A percentile compares a stretch with the other conserved stretches of the same genome.
phyloP scores from a whole-genome alignment of 2,329 filamentous ascomycete species.

The Aspergillus oerlinghausenensis region DNA sequence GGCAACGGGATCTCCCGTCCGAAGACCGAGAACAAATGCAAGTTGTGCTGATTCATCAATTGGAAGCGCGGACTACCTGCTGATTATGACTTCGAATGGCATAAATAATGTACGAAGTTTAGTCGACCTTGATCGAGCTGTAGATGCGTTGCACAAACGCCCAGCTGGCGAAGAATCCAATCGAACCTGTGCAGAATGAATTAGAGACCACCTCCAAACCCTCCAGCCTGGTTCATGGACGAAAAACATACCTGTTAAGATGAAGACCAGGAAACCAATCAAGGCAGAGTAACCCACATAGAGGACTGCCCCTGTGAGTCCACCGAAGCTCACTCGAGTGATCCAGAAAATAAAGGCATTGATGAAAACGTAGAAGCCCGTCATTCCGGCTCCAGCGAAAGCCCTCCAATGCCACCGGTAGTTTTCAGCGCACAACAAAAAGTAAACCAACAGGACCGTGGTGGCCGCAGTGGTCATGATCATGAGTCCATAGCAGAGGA shows the following conservation, averaged over 20 bases:
- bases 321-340: slow-evolving; percentile 79
- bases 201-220: not conserved
- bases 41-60: not conserved
- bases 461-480: slow-evolving; percentile 90
- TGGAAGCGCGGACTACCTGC: not conserved
- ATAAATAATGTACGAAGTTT: slow-evolving; percentile 14
- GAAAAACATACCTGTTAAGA: slow-evolving; percentile 74
- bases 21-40: not conserved
- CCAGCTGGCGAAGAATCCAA: slow-evolving; percentile 94
- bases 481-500: slow-evolving; percentile 96
- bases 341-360: slow-evolving; percentile 90
- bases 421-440: slow-evolving; percentile 91
- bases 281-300: slow-evolving; percentile 91
- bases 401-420: slow-evolving; percentile 99
- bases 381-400: slow-evolving; percentile 87
- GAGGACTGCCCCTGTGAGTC: slow-evolving; percentile 78
- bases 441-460: slow-evolving; percentile 92
- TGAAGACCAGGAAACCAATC: slow-evolving; percentile 86
- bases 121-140: slow-evolving; percentile 97
- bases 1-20: too few relatives aligned
- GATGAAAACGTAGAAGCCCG: slow-evolving; percentile 83
- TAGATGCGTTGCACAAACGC: slow-evolving; percentile 93
- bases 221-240: not conserved
- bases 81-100: not conserved
- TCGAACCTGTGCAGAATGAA: slow-evolving; percentile 61